These are phyloP conservation scores for Penstemon davidsonii DNA, from an alignment of 257 asterid species.

Conservation along the genomic window DNA sequence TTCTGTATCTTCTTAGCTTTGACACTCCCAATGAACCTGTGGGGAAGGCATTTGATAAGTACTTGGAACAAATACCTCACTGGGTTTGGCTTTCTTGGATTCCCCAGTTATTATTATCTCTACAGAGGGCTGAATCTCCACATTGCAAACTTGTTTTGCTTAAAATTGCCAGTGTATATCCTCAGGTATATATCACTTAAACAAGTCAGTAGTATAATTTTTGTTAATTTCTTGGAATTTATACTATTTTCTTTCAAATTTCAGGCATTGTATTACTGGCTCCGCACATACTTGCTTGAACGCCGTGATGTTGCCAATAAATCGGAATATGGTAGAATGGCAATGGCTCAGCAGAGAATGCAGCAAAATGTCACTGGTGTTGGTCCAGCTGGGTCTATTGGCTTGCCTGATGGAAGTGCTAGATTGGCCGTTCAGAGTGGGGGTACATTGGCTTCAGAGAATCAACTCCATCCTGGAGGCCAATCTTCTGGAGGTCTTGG, in stretches of 20 bases:
- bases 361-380: constrained; percentile 76
- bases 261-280: constrained; percentile 98
- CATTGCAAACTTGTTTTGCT: constrained; percentile 95
- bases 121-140: constrained; percentile 92
- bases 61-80: constrained; percentile 83
- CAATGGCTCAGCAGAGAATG: constrained; percentile 98
- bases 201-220: constrained; percentile 6
- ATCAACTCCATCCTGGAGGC: constrained; percentile 74
- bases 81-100: constrained; percentile 99
- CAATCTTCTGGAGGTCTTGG: constrained; percentile 74
- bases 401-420: constrained; percentile 72
- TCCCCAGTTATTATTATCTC: constrained; percentile 88
- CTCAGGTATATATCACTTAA: constrained; percentile 67
- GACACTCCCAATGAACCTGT: constrained; percentile 94
- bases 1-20: constrained; percentile 92
- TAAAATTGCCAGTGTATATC: constrained; percentile 82
- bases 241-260: constrained; percentile 28
- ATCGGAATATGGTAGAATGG: constrained; percentile 93
- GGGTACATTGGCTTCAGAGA: constrained; percentile 62
- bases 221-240: constrained; percentile 25
- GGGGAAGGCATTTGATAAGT: constrained; percentile 94
- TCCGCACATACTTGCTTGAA: constrained; percentile 94
- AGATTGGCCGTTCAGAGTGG: constrained; percentile 69
- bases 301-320: constrained; percentile 98
- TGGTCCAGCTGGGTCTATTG: constrained; percentile 51